Base-by-base conservation (phyloP, 139 green algal genomes). In the Edaphochlamys debaryana region DNA sequence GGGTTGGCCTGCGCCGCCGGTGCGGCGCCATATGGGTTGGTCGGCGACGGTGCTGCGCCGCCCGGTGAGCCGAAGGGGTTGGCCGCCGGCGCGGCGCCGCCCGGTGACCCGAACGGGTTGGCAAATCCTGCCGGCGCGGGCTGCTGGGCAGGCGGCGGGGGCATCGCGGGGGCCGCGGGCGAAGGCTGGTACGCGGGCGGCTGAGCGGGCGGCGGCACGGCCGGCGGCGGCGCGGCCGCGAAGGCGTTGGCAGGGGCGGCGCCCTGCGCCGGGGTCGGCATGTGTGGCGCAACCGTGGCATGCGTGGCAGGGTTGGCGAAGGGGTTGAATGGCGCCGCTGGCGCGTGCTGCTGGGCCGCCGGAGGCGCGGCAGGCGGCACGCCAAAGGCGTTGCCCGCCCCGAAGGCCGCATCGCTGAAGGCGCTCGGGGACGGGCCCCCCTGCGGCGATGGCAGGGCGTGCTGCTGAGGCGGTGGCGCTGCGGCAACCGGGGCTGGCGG, bases 51-150 rank as follows among this genome's bases (percentile, higher is more conserved):
- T 8, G 79, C 56, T 36, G 34, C 17, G 41, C 62, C 62, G 11
- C 68, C 79, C 0, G 81, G 62, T 4, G 81, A 71, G 63, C 56
- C 58, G 63, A 81, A 87, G 7, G 71, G 41, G 45, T 73, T 80
- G 27, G 71, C 81, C 9, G 76, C 9, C 0, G 37, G 42, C 37
- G 62, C 11, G 3, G 30, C 41, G 3, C 42, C 76, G 32, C 63
- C 63, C 1, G 76, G 76, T 8, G 76, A 82, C 13, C 76, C 45
- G 42, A 73, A 74, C 15, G 63, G 63, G 63, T 82, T 73, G 8
- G 60, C 40, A 20, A 73, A 82, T 41, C 42, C 63, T 6, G 32
- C 37, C n/a, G 58, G 40, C 30, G 13, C 29, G 38, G 2, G 69
- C 36, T 62, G 38, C 27, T 34, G 32, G 19, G 30, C 22, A 30